Percentiles rank a stretch among this genome's conserved stretches.
Evolutionary conservation across 768 basidiomycete species (phyloP).

Genomic region (Daedaleopsis nitida): DNA sequence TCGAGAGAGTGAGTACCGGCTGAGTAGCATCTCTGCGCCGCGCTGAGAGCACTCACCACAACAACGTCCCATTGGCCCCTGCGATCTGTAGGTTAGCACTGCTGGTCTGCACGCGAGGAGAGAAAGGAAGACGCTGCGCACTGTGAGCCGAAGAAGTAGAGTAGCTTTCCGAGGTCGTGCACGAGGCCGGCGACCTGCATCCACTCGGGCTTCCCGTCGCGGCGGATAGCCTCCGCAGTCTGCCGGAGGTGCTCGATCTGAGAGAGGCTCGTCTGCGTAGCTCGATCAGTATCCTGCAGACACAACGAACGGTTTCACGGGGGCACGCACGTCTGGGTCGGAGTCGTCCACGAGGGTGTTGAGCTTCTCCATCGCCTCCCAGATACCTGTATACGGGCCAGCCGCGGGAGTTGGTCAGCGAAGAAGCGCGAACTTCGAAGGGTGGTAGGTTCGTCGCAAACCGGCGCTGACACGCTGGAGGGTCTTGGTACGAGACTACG

Average conservation of each 20-base stretch:
- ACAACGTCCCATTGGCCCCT: conserved; percentile 94
- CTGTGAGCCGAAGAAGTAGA: conserved; percentile 80
- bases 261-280: conserved; percentile 62
- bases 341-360: conserved; percentile 89
- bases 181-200: conserved; percentile 88
- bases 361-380: conserved; percentile 87
- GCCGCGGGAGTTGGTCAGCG: neutral
- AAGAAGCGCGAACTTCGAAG: neutral
- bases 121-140: conserved; percentile 21
- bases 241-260: conserved; percentile 93
- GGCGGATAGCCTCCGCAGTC: conserved; percentile 87
- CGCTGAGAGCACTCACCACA: conserved; percentile 52
- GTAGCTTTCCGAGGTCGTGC: conserved; percentile 88
- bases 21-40: neutral
- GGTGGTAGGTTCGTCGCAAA: no score
- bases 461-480: no score
- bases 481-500: no score
- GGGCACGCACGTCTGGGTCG: conserved; percentile 72
- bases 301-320: neutral
- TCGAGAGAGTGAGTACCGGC: neutral
- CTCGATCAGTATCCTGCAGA: neutral
- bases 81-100: conserved; percentile 3
- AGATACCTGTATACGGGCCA: conserved; percentile 42
- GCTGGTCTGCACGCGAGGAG: neutral
- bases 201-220: conserved; percentile 88